These are phyloP conservation scores for Spergularia bocconei DNA, from an alignment of 148 eudicot species.

Conservation along the genomic window DNA sequence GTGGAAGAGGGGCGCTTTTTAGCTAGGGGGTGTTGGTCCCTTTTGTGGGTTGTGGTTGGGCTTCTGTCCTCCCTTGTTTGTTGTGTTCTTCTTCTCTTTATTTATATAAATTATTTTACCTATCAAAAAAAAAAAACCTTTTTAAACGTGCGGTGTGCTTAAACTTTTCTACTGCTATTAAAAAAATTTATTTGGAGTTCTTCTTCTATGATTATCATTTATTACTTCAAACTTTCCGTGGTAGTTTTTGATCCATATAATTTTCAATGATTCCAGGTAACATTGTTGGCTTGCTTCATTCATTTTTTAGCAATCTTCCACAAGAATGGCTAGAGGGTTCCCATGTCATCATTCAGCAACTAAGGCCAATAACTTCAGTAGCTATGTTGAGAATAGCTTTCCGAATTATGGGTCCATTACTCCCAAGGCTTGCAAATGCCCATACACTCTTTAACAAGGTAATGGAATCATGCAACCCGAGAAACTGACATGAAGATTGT, in stretches of 20 bases:
- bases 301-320: conserved; percentile 90
- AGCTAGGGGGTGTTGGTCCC: too few relatives aligned
- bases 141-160: too few relatives aligned
- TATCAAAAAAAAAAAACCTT: too few relatives aligned
- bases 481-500: not conserved
- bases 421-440: conserved; percentile 92
- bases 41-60: too few relatives aligned
- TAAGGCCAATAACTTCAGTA: conserved; percentile 83
- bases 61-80: too few relatives aligned
- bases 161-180: not conserved
- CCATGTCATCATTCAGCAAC: conserved; percentile 72
- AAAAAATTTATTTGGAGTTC: not conserved
- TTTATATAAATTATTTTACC: too few relatives aligned
- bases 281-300: conserved; percentile 74
- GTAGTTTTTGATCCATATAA: conserved; percentile 14
- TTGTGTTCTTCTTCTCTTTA: too few relatives aligned
- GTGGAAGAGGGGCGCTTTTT: too few relatives aligned
- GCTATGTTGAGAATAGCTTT: conserved; percentile 87
- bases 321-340: conserved; percentile 97
- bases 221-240: not conserved
- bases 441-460: conserved; percentile 88
- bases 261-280: conserved; percentile 52
- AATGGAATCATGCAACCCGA: conserved; percentile 7
- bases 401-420: conserved; percentile 95
- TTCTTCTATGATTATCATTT: not conserved